phyloP scores from a whole-genome alignment of 192 early-diverging fungal species.

The Podila clonocystis region DNA sequence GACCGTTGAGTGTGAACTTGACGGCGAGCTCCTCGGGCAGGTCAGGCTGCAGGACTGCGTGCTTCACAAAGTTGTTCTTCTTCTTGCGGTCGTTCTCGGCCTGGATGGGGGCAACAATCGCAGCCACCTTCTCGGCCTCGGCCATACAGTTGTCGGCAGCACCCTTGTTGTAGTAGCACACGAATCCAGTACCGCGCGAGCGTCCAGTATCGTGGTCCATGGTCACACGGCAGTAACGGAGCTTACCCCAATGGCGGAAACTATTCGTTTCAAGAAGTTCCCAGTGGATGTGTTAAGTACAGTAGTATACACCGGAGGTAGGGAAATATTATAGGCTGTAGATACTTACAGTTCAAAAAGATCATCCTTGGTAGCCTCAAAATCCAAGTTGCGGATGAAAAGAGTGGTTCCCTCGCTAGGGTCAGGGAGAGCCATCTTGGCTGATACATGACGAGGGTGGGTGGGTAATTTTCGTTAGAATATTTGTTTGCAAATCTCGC shows the following conservation, averaged over 20 bases:
- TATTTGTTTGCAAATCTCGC: not conserved
- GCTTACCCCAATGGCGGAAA: conserved; percentile 73
- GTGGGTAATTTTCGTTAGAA: not conserved
- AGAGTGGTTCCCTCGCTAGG: conserved; percentile 79
- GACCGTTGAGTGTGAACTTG: conserved; percentile 81
- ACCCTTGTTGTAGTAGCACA: conserved; percentile 79
- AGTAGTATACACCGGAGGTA: no score
- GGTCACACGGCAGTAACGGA: conserved; percentile 88
- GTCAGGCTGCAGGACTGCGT: conserved; percentile 74
- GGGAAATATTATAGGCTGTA: not conserved
- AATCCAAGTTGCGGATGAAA: conserved; percentile 93
- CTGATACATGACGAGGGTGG: not conserved
- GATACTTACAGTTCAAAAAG: conserved; percentile 61
- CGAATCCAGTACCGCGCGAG: conserved; percentile 95
- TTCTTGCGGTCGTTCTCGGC: conserved; percentile 60
- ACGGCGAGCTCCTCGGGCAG: conserved; percentile 54
- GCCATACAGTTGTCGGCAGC: conserved; percentile 82
- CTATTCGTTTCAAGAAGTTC: conserved; percentile 33
- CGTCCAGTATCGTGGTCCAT: conserved; percentile 83
- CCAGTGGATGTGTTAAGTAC: no score
- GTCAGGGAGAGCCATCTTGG: conserved; percentile 43
- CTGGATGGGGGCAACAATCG: conserved; percentile 44
- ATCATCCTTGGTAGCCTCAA: conserved; percentile 88
- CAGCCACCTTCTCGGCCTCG: conserved; percentile 71
- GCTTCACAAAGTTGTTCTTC: conserved; percentile 61